Conservation (phyloP, 176 grass and related monocot genomes). For the Aegilops tauschii region DNA sequence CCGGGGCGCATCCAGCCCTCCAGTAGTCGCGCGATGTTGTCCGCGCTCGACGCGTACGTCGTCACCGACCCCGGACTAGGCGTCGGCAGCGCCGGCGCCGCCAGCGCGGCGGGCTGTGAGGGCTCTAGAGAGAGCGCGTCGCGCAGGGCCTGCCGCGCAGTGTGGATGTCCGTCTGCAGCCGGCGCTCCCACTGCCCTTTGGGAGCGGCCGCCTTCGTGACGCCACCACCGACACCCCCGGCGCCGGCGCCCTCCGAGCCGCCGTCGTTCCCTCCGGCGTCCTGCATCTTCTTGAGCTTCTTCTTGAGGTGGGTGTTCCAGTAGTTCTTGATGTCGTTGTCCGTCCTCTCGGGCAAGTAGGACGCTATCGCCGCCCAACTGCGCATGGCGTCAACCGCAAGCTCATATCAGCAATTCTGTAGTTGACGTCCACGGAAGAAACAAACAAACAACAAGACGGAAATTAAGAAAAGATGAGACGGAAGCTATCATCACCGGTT, state of each 20-base stretch:
- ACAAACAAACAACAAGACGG: not conserved
- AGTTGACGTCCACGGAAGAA: not conserved
- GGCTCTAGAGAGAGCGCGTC: conserved; percentile 76
- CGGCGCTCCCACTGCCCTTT: conserved; percentile 93
- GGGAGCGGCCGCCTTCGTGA: conserved; percentile 12
- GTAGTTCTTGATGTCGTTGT: conserved; percentile 99
- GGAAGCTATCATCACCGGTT: conserved; percentile 52
- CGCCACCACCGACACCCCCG: not conserved
- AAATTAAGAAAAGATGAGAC: not conserved
- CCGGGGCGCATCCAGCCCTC: conserved; percentile 66
- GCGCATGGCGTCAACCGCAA: conserved; percentile 9
- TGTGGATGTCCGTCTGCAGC: conserved; percentile 96
- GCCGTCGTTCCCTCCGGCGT: not conserved
- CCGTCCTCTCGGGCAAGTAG: conserved; percentile 91
- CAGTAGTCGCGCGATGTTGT: conserved; percentile 86
- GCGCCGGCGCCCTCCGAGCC: not conserved
- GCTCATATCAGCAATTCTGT: not conserved
- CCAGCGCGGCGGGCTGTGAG: not conserved
- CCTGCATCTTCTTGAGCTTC: conserved; percentile 78
- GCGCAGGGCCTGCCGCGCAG: conserved; percentile 71
- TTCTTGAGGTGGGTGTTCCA: conserved; percentile 99
- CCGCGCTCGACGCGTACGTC: conserved; percentile 83
- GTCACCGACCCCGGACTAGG: conserved; percentile 22
- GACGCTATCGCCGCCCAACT: conserved; percentile 97
- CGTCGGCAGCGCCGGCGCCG: not conserved